These are phyloP conservation scores for Canavalia gladiata DNA, from an alignment of 306 rosid species.

Conservation along the genomic window DNA sequence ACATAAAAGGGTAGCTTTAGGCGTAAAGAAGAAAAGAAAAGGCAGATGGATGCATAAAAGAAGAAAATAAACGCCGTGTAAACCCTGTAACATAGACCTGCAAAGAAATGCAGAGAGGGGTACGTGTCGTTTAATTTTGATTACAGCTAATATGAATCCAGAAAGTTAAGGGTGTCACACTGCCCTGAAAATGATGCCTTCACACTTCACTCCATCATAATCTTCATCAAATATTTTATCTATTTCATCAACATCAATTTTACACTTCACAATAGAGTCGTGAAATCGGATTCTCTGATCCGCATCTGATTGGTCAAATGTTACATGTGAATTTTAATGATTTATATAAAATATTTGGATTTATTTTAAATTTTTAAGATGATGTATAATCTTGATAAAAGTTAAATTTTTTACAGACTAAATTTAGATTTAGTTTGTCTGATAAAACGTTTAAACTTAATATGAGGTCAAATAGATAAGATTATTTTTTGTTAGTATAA, in stretches of 20 bases:
- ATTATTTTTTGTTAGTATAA: not conserved
- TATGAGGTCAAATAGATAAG: too few relatives aligned
- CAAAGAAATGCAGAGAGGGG: not conserved
- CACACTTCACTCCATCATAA: conserved; percentile 23
- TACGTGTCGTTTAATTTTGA: conserved; percentile 63
- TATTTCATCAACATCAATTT: too few relatives aligned
- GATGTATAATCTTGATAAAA: too few relatives aligned
- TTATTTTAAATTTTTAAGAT: too few relatives aligned
- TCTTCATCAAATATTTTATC: not conserved
- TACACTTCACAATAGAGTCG: too few relatives aligned
- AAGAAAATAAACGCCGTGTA: conserved; percentile 53
- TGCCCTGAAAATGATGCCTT: conserved; percentile 62
- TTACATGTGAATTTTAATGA: too few relatives aligned
- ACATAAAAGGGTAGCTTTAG: not conserved
- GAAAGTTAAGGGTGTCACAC: conserved; percentile 54
- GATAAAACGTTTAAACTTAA: too few relatives aligned
- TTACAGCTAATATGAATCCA: conserved; percentile 73
- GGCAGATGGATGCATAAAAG: conserved; percentile 41
- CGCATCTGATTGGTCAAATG: too few relatives aligned
- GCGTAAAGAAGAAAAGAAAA: conserved; percentile 8
- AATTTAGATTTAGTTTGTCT: too few relatives aligned
- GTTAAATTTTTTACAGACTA: too few relatives aligned
- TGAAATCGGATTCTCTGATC: too few relatives aligned
- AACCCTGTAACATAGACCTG: conserved; percentile 24
- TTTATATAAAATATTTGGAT: too few relatives aligned